A percentile compares a stretch with the other conserved stretches of the same genome.
Evolutionary conservation across 805 yeast species (phyloP).

Genomic region (Kodamaea kakaduensis): DNA sequence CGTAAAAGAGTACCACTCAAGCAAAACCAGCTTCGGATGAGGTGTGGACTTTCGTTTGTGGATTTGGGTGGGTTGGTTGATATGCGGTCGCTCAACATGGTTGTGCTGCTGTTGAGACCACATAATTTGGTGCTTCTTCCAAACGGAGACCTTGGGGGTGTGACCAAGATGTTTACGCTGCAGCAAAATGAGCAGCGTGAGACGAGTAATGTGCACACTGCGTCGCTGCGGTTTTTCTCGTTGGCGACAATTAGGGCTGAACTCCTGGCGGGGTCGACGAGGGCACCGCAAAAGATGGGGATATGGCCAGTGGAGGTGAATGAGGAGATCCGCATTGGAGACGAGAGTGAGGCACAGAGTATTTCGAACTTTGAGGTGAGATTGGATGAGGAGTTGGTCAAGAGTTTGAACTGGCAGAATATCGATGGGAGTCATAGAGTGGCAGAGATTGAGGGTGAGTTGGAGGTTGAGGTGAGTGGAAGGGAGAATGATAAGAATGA

Average conservation of each 20-base stretch:
- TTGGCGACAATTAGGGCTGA: conserved; percentile 31
- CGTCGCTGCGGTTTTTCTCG: conserved; percentile 27
- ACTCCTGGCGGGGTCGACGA: conserved; percentile 12
- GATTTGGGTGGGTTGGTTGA: conserved; percentile 86
- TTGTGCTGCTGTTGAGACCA: conserved; percentile 77
- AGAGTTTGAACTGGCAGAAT: conserved; percentile 75
- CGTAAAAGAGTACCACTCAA: conserved; percentile 33
- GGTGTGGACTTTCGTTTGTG: conserved; percentile 71
- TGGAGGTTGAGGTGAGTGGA: conserved; percentile 37
- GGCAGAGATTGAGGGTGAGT: conserved; percentile 75
- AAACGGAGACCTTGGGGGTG: conserved; percentile 27
- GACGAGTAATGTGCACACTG: conserved; percentile 16
- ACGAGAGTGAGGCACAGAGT: conserved; percentile 6
- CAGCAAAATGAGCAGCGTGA: conserved; percentile 27
- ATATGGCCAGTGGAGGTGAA: conserved; percentile 34
- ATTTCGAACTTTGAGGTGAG: conserved; percentile 61
- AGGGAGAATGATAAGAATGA: conserved; percentile 15
- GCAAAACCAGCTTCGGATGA: conserved; percentile 40
- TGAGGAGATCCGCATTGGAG: conserved; percentile 42
- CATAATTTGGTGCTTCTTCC: conserved; percentile 59
- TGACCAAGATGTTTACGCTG: conserved; percentile 26
- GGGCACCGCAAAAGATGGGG: conserved; percentile 24
- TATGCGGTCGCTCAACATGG: conserved; percentile 71
- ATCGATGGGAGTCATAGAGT: conserved; percentile 77
- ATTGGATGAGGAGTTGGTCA: conserved; percentile 60